A percentile compares a stretch with the other conserved stretches of the same genome.
Evolutionary conservation across 306 rosid genomes (phyloP).

Genomic region (Lablab purpureus): DNA sequence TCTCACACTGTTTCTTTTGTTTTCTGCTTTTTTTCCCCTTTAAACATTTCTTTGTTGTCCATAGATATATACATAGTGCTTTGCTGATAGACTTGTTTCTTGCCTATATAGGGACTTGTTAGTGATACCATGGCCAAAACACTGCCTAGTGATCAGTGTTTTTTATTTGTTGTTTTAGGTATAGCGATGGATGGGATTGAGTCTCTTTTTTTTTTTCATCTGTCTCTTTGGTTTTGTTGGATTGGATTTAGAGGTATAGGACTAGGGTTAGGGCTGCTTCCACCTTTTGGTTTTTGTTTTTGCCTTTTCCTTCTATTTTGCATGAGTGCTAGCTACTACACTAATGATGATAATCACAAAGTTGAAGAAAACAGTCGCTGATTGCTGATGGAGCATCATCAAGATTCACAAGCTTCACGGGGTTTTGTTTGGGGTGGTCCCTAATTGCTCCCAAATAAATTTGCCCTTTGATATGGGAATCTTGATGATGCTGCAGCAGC

Average conservation of each 20-base stretch:
- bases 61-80: background rate
- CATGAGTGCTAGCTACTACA: conserved; percentile 22
- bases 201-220: background rate
- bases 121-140: background rate
- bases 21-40: background rate
- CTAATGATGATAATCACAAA: background rate
- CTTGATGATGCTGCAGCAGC: conserved; percentile 97
- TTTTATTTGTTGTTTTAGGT: background rate
- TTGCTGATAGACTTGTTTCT: background rate
- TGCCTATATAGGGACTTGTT: background rate
- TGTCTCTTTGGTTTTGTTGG: background rate
- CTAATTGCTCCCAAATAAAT: conserved; percentile 33
- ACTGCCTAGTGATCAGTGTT: conserved; percentile 14
- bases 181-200: conserved; percentile 11
- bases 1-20: background rate
- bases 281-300: background rate
- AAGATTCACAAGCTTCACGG: conserved; percentile 74
- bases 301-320: conserved; percentile 3
- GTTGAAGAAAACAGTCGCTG: conserved; percentile 49
- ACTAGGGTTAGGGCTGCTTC: conserved; percentile 60
- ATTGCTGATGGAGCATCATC: conserved; percentile 82
- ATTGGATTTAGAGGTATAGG: conserved; percentile 36
- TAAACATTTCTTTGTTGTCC: background rate
- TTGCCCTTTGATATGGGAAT: conserved; percentile 64
- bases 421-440: conserved; percentile 42